phyloP scores from a whole-genome alignment of 169 alveolate genomes.

The Eimeria tenella region DNA sequence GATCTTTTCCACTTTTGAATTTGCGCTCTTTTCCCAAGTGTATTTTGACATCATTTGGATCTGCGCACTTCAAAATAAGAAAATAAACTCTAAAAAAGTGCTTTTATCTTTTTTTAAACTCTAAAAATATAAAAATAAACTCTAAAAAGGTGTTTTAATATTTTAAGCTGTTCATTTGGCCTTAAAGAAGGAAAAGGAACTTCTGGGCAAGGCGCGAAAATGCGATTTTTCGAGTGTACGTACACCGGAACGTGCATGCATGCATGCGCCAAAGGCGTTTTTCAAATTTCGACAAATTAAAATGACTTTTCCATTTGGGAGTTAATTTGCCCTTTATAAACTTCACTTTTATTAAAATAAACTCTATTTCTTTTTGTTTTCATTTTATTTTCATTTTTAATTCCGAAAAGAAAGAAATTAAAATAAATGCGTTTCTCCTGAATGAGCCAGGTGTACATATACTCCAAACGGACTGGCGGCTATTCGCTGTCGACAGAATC shows the following conservation, averaged over 20 bases:
- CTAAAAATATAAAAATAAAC: not conserved
- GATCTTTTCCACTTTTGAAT: too few species aligned
- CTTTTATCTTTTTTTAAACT: not conserved
- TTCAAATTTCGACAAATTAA: not conserved
- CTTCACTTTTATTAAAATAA: not conserved
- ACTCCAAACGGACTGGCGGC: not conserved
- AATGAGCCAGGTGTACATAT: not conserved
- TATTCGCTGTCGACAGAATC: not conserved
- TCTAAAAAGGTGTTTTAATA: not conserved
- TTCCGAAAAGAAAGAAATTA: not conserved
- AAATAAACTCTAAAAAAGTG: not conserved
- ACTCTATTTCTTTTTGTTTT: not conserved
- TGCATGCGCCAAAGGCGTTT: not conserved
- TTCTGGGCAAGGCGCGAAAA: not conserved
- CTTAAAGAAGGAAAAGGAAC: not conserved
- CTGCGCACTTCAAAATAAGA: not conserved
- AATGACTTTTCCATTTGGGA: not conserved
- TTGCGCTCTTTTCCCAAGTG: too few species aligned
- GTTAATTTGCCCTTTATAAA: not conserved
- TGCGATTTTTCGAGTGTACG: not conserved
- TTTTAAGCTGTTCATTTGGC: too few species aligned
- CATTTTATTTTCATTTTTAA: not conserved
- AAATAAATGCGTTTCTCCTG: not conserved
- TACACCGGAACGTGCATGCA: constrained; percentile 1
- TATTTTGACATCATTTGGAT: not conserved